A percentile compares a stretch with the other conserved stretches of the same genome.
These are phyloP conservation scores for Trypanosoma vivax DNA, from an alignment of 208 protist species.

Conservation along the genomic window DNA sequence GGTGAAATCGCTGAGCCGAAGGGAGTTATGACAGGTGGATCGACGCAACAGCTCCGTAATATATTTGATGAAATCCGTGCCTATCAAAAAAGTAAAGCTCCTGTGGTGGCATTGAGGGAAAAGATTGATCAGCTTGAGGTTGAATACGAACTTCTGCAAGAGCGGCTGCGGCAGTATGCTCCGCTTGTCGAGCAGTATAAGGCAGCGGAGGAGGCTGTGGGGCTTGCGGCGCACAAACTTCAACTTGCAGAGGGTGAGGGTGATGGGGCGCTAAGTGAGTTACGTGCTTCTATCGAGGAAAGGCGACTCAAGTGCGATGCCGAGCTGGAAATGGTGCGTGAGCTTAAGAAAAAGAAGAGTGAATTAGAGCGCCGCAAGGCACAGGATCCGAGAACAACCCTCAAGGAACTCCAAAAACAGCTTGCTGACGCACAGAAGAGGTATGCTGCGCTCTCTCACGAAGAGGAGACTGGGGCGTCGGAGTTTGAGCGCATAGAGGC, in stretches of 20 bases:
- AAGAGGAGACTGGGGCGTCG: constrained; percentile 45
- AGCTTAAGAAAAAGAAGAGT: constrained; percentile 25
- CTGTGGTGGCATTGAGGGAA: constrained; percentile 36
- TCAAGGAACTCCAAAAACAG: constrained; percentile 45
- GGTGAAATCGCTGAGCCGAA: constrained; percentile 97
- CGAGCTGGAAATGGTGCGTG: constrained; percentile 19
- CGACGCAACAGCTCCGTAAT: constrained; percentile 66
- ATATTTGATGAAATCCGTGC: constrained; percentile 57
- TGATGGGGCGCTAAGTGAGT: constrained; percentile 24
- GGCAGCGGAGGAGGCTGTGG: constrained; percentile 46
- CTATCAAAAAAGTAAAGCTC: constrained; percentile 35
- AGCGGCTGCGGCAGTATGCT: constrained; percentile 34
- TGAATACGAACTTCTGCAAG: constrained; percentile 36
- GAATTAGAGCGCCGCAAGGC: constrained; percentile 30
- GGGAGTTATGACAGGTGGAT: constrained; percentile 96
- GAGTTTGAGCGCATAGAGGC: constrained; percentile 75
- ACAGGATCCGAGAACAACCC: constrained; percentile 31
- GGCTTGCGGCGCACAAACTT: constrained; percentile 41
- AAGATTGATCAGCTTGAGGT: constrained; percentile 31
- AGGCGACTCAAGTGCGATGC: constrained; percentile 24
- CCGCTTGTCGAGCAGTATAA: constrained; percentile 39
- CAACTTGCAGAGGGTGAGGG: constrained; percentile 22
- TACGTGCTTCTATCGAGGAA: constrained; percentile 30
- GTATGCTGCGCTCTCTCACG: constrained; percentile 27
- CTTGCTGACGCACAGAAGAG: constrained; percentile 37